A percentile compares a stretch with the other conserved stretches of the same genome.
Conservation (phyloP, 169 alveolate genomes). For the Cyclospora cayetanensis region DNA sequence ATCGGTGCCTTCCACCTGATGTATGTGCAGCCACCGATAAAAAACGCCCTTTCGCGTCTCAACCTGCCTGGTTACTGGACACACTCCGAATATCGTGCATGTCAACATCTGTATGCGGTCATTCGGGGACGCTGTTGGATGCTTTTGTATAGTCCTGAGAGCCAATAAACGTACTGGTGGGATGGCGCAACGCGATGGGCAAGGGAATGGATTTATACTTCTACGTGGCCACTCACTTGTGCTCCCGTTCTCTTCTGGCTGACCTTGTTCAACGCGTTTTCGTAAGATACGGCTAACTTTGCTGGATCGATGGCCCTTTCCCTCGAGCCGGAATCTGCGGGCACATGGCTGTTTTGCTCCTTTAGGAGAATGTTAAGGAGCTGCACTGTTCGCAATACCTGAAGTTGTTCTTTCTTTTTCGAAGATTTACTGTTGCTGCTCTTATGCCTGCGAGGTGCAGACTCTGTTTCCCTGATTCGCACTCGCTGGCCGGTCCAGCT, state of each 20-base stretch:
- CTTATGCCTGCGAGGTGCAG: no score
- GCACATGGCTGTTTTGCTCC: background rate
- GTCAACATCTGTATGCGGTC: no score
- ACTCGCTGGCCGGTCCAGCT: no score
- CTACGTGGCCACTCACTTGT: background rate
- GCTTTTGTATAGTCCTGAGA: background rate
- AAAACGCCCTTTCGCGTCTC: no score
- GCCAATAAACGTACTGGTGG: background rate
- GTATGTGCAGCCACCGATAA: no score
- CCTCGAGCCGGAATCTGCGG: no score
- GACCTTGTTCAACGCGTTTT: background rate
- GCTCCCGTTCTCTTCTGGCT: background rate
- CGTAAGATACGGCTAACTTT: background rate
- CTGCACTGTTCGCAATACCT: background rate
- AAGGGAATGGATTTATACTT: background rate
- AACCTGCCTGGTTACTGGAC: no score
- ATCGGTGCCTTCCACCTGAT: background rate
- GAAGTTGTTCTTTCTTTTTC: background rate
- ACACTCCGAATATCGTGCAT: background rate
- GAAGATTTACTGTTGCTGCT: no score
- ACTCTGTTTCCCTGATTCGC: no score
- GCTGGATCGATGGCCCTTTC: background rate
- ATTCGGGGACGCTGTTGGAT: background rate
- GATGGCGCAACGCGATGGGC: background rate
- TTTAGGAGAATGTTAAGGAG: background rate